Evolutionary conservation across 208 protist species (phyloP).

Genomic region (Tritrichomonas foetus): DNA sequence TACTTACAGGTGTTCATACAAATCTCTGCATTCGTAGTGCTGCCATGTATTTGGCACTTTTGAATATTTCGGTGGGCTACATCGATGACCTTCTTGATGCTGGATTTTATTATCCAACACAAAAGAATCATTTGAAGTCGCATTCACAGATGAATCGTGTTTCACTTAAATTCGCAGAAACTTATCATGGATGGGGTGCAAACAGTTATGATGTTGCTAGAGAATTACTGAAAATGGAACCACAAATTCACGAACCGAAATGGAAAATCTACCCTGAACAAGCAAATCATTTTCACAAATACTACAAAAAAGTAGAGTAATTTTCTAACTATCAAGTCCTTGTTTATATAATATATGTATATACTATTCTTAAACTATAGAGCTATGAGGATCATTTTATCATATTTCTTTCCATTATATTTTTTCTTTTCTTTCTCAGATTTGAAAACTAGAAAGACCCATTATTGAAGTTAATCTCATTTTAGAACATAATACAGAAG

Average conservation of each 20-base stretch:
- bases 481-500: too few relatives aligned
- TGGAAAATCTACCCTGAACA: not conserved
- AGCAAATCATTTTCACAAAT: not conserved
- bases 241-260: not conserved
- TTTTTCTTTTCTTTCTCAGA: too few relatives aligned
- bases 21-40: not conserved
- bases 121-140: not conserved
- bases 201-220: not conserved
- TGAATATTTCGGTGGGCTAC: not conserved
- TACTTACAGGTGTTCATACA: not conserved
- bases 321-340: too few relatives aligned
- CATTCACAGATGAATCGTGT: not conserved
- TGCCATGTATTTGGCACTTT: too few relatives aligned
- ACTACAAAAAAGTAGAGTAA: constrained; percentile 6
- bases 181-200: not conserved
- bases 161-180: not conserved
- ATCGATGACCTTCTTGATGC: not conserved
- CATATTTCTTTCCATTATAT: too few relatives aligned
- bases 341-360: too few relatives aligned
- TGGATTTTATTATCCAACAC: not conserved
- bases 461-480: too few relatives aligned
- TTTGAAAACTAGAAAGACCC: too few relatives aligned
- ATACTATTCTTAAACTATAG: too few relatives aligned
- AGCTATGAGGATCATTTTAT: too few relatives aligned
- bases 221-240: not conserved